Evolutionary conservation across 306 rosid genomes (phyloP), one percentile per base, ranked within the genome.

Genomic region (Mimosa bimucronata): DNA sequence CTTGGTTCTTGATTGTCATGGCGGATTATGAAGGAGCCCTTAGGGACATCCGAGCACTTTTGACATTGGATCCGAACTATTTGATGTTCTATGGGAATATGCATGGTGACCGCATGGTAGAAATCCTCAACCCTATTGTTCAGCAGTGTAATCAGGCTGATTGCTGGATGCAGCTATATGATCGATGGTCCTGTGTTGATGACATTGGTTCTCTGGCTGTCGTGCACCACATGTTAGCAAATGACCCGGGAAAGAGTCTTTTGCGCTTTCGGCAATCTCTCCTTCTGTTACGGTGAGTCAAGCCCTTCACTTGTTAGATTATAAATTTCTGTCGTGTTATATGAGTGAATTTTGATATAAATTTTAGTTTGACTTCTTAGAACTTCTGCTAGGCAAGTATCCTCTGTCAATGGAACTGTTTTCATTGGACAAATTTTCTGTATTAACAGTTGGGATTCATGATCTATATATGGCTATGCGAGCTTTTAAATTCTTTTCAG

Each of bases 131-230:
- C 38, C 93, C 94, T 81, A 80, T 79, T 76, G 97, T 84, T 80
- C 93, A 83, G 60, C 90, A 90, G 76, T 85, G 85, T 86, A 82
- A 88, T 80, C 98, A 87, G 85, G 98, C 97, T 76, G 98, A 94
- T 89, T 94, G 98, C 82, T 94, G 98, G 98, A 91, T 94, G 94
- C 92, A 91, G 64, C 88, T 94, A 60, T 89, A 91, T 82, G 95
- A 94, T 30, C 85, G 92, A 62, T 94, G 98, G 98, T 94, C 98
- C 77, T 90, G 88, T 84, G 97, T 94, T 53, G 98, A 94, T 80
- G 98, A 91, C 77, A 88, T 94, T 69, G 98, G 98, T 83, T 94
- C 98, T 34, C 81, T 94, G 68, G 93, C 98, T 84, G 94, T 94
- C 62, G 97, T 94, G 37, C 97, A 94, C 75, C 97, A 91, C 57